Percentiles rank a stretch among this genome's conserved stretches.
Evolutionary conservation across 208 protist species (phyloP).

Genomic region (Jaenimonas drosophilae): DNA sequence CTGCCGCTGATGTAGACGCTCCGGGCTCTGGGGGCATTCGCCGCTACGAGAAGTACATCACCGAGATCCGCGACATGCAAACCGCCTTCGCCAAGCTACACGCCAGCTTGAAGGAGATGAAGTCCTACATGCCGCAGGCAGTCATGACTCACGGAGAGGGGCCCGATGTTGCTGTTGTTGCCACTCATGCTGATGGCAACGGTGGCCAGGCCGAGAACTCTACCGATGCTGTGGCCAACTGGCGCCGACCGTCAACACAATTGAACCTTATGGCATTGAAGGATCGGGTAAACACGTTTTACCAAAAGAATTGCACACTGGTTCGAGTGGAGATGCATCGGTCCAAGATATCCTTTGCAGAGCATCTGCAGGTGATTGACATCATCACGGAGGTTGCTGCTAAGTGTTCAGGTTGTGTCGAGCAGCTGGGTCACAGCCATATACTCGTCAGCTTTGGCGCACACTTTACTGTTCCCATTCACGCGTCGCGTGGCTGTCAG

Average conservation of each 20-base stretch:
- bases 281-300: no score
- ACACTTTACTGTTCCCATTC: slow-evolving; percentile 41
- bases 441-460: slow-evolving; percentile 59
- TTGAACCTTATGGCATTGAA: no score
- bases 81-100: slow-evolving; percentile 24
- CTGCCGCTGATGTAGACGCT: slow-evolving; percentile 11
- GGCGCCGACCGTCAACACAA: no score
- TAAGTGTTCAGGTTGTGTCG: slow-evolving; percentile 37
- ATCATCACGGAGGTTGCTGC: slow-evolving; percentile 26
- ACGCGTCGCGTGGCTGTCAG: slow-evolving; percentile 37
- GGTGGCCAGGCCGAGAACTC: no score
- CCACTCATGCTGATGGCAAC: no score
- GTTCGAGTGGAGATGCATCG: no score
- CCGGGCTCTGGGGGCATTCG: slow-evolving; percentile 6
- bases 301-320: no score
- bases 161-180: no score
- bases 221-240: no score
- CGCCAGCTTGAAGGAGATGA: slow-evolving; percentile 33
- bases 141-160: slow-evolving; percentile 35
- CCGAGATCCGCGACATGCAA: slow-evolving; percentile 29
- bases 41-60: slow-evolving; percentile 23
- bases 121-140: slow-evolving; percentile 30
- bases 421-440: slow-evolving; percentile 34
- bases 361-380: slow-evolving; percentile 23
- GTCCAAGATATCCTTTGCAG: no score